Conservation (phyloP, 768 basidiomycete species). For the Boletus patriciae region DNA sequence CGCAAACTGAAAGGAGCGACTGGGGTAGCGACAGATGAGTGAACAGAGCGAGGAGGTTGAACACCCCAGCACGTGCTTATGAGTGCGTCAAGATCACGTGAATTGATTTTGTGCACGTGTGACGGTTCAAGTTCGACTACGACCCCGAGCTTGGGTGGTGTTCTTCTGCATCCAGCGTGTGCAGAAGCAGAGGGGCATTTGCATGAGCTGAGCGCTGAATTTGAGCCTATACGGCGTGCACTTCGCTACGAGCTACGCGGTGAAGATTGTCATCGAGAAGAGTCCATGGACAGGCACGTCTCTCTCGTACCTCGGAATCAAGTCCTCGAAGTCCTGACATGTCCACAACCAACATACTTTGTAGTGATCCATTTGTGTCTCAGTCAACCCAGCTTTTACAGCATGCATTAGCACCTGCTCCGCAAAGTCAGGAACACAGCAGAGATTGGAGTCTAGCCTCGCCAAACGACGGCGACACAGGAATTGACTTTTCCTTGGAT, state of each 20-base stretch:
- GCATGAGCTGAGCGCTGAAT: slow-evolving; percentile 5
- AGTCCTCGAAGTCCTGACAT: slow-evolving; percentile 14
- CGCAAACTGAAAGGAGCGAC: slow-evolving; percentile 26
- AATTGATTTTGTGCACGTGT: slow-evolving; percentile 27
- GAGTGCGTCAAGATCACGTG: slow-evolving; percentile 33
- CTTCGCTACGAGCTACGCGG: background rate
- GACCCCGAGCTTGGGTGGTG: too few species aligned
- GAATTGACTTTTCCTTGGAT: slow-evolving; percentile 41
- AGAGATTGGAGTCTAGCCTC: slow-evolving; percentile 9
- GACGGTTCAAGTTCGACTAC: background rate
- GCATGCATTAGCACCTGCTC: slow-evolving; percentile 39
- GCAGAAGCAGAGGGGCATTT: background rate
- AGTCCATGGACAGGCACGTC: slow-evolving; percentile 45
- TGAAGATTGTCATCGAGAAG: background rate
- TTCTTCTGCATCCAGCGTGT: background rate
- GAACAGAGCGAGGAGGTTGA: slow-evolving; percentile 11
- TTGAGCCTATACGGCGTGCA: slow-evolving; percentile 4
- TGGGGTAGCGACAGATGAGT: slow-evolving; percentile 12
- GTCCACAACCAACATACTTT: slow-evolving; percentile 2
- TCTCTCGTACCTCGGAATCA: slow-evolving; percentile 13
- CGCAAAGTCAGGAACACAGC: slow-evolving; percentile 17
- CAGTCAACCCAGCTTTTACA: slow-evolving; percentile 56
- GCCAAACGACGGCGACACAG: slow-evolving; percentile 23
- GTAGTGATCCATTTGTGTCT: slow-evolving; percentile 48
- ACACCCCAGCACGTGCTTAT: slow-evolving; percentile 21